phyloP scores from a whole-genome alignment of 2,329 filamentous ascomycete species.

The Hyphodiscus sp. region DNA sequence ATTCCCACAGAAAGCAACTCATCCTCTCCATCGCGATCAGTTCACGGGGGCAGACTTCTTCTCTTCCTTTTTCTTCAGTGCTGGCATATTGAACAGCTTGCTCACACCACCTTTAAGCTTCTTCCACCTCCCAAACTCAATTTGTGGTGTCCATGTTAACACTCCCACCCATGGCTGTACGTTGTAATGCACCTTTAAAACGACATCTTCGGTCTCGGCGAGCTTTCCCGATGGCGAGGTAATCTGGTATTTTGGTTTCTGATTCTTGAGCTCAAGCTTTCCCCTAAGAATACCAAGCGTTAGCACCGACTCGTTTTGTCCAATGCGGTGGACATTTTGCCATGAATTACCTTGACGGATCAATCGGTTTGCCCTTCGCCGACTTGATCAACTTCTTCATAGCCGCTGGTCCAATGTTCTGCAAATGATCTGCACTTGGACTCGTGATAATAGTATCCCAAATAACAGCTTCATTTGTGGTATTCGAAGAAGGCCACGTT shows the following conservation, averaged over 20 bases:
- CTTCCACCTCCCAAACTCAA: slow-evolving; percentile 56
- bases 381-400: slow-evolving; percentile 57
- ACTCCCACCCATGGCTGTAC: slow-evolving; percentile 94
- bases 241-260: slow-evolving; percentile 95
- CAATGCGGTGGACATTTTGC: no score
- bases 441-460: slow-evolving; percentile 93
- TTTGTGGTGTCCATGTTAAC: slow-evolving; percentile 67
- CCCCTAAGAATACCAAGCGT: slow-evolving; percentile 43
- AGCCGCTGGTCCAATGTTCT: slow-evolving; percentile 52
- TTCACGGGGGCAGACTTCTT: slow-evolving; percentile 12
- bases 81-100: slow-evolving; percentile 57
- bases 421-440: slow-evolving; percentile 55
- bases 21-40: neutral
- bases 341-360: slow-evolving; percentile 30
- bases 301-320: no score
- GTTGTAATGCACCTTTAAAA: slow-evolving; percentile 84
- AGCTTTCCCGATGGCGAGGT: slow-evolving; percentile 80
- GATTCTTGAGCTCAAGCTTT: slow-evolving; percentile 69
- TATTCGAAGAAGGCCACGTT: slow-evolving; percentile 46
- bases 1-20: neutral
- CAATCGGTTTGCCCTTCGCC: slow-evolving; percentile 52
- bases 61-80: slow-evolving; percentile 41
- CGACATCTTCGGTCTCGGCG: slow-evolving; percentile 66
- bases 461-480: slow-evolving; percentile 69
- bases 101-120: slow-evolving; percentile 58